Percentiles rank a stretch among this genome's conserved stretches.
phyloP scores from a whole-genome alignment of 805 yeast species.

The Candida qinlingensis region DNA sequence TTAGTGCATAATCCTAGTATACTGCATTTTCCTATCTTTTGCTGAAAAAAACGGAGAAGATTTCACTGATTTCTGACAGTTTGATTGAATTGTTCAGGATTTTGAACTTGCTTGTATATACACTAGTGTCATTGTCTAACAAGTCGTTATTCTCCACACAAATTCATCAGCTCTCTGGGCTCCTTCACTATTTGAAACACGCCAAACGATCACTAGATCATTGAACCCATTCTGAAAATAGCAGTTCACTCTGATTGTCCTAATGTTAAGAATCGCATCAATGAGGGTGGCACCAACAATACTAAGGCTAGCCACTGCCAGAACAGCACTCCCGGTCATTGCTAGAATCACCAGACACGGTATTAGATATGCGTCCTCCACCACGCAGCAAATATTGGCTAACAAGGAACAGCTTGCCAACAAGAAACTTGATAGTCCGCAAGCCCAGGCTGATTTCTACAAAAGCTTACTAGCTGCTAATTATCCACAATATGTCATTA shows the following conservation, averaged over 20 bases:
- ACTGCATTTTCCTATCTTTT: neutral
- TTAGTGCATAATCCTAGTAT: neutral
- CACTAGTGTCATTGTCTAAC: no score
- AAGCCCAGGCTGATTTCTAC: constrained; percentile 80
- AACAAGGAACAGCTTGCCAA: constrained; percentile 84
- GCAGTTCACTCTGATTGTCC: neutral
- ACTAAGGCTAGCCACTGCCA: constrained; percentile 4
- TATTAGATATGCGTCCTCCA: constrained; percentile 21
- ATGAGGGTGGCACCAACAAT: neutral
- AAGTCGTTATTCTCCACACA: no score
- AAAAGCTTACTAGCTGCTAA: constrained; percentile 65
- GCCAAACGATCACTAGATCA: no score
- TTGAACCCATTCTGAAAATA: neutral
- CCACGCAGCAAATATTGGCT: constrained; percentile 36
- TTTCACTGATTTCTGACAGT: neutral
- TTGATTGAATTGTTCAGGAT: no score
- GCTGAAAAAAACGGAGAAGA: neutral
- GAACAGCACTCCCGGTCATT: constrained; percentile 2
- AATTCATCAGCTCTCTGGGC: no score
- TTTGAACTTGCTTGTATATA: no score
- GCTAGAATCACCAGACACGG: neutral
- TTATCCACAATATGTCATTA: constrained; percentile 95
- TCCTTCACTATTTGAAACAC: no score
- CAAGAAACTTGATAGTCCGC: constrained; percentile 59
- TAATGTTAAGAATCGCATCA: neutral